Evolutionary conservation across 176 grass and related monocot species (phyloP).

Genomic region (Aegilops speltoides): DNA sequence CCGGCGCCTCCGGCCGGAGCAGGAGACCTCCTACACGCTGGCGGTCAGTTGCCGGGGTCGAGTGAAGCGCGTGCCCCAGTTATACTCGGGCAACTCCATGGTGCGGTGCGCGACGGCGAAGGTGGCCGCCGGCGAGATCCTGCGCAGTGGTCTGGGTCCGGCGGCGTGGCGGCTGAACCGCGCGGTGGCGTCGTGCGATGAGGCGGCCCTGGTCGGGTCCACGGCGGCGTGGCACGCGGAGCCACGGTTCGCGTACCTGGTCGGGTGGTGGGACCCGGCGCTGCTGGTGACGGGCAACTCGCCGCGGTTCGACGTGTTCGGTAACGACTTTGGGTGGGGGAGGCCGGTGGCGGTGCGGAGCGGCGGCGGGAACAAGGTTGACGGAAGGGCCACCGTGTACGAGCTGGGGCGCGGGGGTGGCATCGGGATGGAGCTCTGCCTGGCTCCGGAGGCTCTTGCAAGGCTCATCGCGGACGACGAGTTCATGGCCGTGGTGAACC

Average conservation of each 20-base stretch:
- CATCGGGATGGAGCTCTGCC: background rate
- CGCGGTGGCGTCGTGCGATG: no score
- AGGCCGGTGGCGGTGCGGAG: no score
- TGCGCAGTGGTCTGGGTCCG: no score
- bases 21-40: background rate
- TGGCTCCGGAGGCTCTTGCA: background rate
- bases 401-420: background rate
- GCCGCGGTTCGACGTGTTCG: no score
- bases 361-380: background rate
- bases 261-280: background rate
- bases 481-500: background rate
- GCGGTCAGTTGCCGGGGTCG: no score
- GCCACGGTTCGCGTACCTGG: background rate
- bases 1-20: background rate
- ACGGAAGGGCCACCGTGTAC: constrained; percentile 16
- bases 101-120: no score
- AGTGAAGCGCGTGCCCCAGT: no score
- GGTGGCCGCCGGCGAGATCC: no score
- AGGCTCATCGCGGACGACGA: background rate
- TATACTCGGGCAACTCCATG: no score
- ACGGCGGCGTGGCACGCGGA: background rate
- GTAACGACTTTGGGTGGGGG: no score
- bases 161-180: no score
- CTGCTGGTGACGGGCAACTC: no score
- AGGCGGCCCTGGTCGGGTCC: background rate